Evolutionary conservation across 345 rosid genomes (phyloP), one percentile per base, ranked within the genome.

Genomic region (Syzygium aromaticum): DNA sequence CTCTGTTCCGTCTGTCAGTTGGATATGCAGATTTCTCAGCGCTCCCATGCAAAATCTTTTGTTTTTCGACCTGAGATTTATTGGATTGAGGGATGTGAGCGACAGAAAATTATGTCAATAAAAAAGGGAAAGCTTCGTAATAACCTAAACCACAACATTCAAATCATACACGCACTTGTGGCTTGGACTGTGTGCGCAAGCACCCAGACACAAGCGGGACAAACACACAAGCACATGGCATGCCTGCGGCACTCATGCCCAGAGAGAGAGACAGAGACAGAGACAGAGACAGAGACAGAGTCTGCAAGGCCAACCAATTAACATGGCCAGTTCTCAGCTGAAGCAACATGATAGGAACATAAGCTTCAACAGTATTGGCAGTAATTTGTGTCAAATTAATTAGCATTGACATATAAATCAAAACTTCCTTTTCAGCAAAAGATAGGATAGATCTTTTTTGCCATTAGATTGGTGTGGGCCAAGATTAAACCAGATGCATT

Each of bases 1-100:
- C 49, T 73, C 87, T 49, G 77, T 59, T 64, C 73, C 88, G 51
- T 49, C 90, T 95, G 28, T 93, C 91, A 51, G 86, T 86, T 52
- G 86, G 52, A 86, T 90, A 86, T 77, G 82, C 91, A 80, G 93
- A 88, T 91, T 89, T 93, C 88, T 91, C 95, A 21, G 73, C 90
- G 89, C 95, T 92, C 89, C 88, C 93, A 90, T 91, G 97, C 93
- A 98, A 87, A 91, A 98, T 96, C 92, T 90, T 96, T 88, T 93
- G 95, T 92, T 94, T 96, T 87, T 94, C 99, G 82, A 96, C 97
- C 99, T 96, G 93, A 33, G 27, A 8, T 73, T 73, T 49, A 73
- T 73, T 21, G 49, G 21, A 38, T 33, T 19, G 38, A 73, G 10
- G 49, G 49, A 73, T 73, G 82, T 73, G 25, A 73, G 49, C 3